Evolutionary conservation across 768 basidiomycete genomes (phyloP).

Genomic region (Lentinula guzmanii): DNA sequence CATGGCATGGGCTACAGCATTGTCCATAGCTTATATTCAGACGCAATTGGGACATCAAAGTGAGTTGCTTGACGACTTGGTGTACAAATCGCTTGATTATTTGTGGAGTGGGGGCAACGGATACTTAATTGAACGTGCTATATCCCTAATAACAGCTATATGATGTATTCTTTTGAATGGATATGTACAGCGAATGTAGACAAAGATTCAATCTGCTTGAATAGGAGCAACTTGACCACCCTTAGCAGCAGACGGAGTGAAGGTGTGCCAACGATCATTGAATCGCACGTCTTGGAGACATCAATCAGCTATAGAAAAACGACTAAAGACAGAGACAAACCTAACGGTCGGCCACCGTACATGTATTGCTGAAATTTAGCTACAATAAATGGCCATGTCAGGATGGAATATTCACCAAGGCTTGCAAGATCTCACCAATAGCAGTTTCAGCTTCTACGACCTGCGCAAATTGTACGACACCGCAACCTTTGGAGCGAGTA

Average conservation of each 20-base stretch:
- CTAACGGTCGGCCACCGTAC: slow-evolving; percentile 87
- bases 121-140: slow-evolving; percentile 11
- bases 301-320: background rate
- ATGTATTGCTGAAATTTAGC: slow-evolving; percentile 95
- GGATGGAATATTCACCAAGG: background rate
- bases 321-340: slow-evolving; percentile 31
- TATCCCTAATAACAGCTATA: background rate
- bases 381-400: slow-evolving; percentile 15
- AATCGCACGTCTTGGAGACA: slow-evolving; percentile 71
- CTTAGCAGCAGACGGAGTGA: slow-evolving; percentile 83
- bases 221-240: slow-evolving; percentile 71
- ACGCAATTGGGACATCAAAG: slow-evolving; percentile 27
- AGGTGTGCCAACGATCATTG: slow-evolving; percentile 95
- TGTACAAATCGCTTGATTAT: slow-evolving; percentile 36
- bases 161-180: background rate
- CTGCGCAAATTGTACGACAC: slow-evolving; percentile 92
- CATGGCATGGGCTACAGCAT: slow-evolving; percentile 42
- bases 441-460: slow-evolving; percentile 90
- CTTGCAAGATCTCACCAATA: slow-evolving; percentile 49
- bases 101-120: slow-evolving; percentile 17
- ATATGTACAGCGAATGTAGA: background rate
- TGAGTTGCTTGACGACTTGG: slow-evolving; percentile 36
- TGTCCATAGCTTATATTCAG: slow-evolving; percentile 40
- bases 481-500: slow-evolving; percentile 87
- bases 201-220: slow-evolving; percentile 40